Evolutionary conservation across 2,329 filamentous ascomycete species (phyloP).

Genomic region (Monilinia fructigena): DNA sequence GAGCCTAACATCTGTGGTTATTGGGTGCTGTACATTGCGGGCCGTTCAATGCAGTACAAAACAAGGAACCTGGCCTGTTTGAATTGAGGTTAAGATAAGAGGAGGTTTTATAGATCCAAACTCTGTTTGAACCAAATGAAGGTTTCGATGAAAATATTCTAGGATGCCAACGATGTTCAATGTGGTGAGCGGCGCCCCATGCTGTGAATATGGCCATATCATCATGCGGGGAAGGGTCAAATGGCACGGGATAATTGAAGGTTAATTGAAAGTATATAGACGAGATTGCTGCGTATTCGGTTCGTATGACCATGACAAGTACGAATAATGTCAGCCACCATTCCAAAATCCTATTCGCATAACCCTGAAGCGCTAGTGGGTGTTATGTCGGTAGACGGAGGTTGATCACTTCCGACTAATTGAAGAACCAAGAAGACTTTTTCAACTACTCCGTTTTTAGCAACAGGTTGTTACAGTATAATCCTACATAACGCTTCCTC

Average conservation of each 20-base stretch:
- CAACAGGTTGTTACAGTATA: background rate
- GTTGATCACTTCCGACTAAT: background rate
- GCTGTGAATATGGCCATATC: background rate
- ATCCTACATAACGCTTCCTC: background rate
- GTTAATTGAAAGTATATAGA: background rate
- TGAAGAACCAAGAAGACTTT: background rate
- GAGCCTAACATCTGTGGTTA: too few species aligned
- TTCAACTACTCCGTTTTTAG: background rate
- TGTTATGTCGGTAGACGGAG: conserved; percentile 14
- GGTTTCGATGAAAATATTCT: background rate
- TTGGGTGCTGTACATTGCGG: background rate
- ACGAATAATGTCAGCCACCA: background rate
- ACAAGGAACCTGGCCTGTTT: background rate
- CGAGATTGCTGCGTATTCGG: background rate
- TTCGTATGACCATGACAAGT: background rate
- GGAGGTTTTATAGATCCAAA: background rate
- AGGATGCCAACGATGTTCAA: background rate
- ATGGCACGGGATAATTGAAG: background rate
- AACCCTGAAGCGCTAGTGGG: background rate
- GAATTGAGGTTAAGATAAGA: background rate
- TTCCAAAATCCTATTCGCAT: background rate
- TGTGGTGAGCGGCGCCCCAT: background rate
- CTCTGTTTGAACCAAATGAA: background rate
- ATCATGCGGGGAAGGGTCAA: background rate
- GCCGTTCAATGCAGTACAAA: background rate